phyloP scores from a whole-genome alignment of 2,329 filamentous ascomycete species.

The Alternaria tenuissima region DNA sequence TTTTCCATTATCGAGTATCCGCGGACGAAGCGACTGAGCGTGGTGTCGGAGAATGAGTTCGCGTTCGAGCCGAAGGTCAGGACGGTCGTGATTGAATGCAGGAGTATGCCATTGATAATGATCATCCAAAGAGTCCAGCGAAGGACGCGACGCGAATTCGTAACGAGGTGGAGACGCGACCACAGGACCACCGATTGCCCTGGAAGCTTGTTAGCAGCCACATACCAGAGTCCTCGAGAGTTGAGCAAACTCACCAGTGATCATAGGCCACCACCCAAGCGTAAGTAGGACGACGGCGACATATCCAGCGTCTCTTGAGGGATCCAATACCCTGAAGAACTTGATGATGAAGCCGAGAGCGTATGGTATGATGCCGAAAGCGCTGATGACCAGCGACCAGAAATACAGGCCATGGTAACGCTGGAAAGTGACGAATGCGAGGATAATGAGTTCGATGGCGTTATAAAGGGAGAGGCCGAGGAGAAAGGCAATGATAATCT shows the following conservation, averaged over 20 bases:
- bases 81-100: slow-evolving; percentile 64
- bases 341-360: slow-evolving; percentile 59
- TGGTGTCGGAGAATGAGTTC: slow-evolving; percentile 34
- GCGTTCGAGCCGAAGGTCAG: slow-evolving; percentile 63
- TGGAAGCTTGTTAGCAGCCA: not conserved
- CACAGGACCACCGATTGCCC: slow-evolving; percentile 70
- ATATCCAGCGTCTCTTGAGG: slow-evolving; percentile 35
- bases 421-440: slow-evolving; percentile 59
- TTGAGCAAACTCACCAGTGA: slow-evolving; percentile 52
- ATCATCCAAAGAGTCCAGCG: slow-evolving; percentile 66
- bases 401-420: slow-evolving; percentile 59
- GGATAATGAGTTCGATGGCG: slow-evolving; percentile 56
- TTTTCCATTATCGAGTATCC: slow-evolving; percentile 56
- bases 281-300: slow-evolving; percentile 56
- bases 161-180: slow-evolving; percentile 68
- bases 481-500: slow-evolving; percentile 49
- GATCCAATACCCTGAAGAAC: slow-evolving; percentile 45
- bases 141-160: slow-evolving; percentile 60
- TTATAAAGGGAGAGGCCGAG: slow-evolving; percentile 51
- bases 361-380: slow-evolving; percentile 58
- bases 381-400: slow-evolving; percentile 57
- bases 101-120: slow-evolving; percentile 60
- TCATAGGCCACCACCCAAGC: slow-evolving; percentile 67
- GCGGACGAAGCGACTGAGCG: slow-evolving; percentile 39
- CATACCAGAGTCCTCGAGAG: not conserved